These are phyloP conservation scores for Eimeria acervulina DNA, from an alignment of 169 alveolate species.

Conservation along the genomic window DNA sequence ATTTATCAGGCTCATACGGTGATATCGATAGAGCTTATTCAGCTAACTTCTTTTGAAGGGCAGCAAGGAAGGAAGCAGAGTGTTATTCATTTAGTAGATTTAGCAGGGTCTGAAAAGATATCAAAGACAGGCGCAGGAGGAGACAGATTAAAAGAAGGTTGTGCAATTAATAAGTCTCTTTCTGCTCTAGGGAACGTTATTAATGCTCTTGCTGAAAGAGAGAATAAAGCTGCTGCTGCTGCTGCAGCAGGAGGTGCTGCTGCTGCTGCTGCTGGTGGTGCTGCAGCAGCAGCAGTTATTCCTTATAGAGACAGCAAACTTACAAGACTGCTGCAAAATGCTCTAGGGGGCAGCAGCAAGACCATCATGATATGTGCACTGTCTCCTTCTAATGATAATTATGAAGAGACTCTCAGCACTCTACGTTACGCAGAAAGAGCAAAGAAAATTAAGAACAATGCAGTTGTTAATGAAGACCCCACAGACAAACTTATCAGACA, in stretches of 20 bases:
- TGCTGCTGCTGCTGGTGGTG: too few relatives aligned
- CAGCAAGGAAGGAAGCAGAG: slow-evolving; percentile 89
- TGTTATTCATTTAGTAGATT: slow-evolving; percentile 93
- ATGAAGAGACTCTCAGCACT: slow-evolving; percentile 94
- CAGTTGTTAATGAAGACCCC: slow-evolving; percentile 95
- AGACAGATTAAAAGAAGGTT: slow-evolving; percentile 86
- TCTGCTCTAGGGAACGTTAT: slow-evolving; percentile 93
- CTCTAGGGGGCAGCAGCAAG: slow-evolving; percentile 95
- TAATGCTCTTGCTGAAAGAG: slow-evolving; percentile 91
- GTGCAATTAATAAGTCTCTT: slow-evolving; percentile 92
- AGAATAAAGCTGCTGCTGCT: not conserved
- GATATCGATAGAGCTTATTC: slow-evolving; percentile 91
- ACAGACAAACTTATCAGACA: slow-evolving; percentile 92
- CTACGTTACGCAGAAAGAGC: slow-evolving; percentile 92
- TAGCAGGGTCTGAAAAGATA: slow-evolving; percentile 93
- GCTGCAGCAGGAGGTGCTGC: not conserved
- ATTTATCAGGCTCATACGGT: slow-evolving; percentile 93
- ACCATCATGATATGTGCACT: slow-evolving; percentile 95
- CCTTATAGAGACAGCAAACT: slow-evolving; percentile 95
- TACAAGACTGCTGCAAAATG: slow-evolving; percentile 94
- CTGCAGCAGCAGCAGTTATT: slow-evolving; percentile 35
- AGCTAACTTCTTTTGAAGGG: slow-evolving; percentile 84
- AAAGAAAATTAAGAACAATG: slow-evolving; percentile 93
- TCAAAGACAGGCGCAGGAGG: slow-evolving; percentile 90
- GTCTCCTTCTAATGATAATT: slow-evolving; percentile 93